Evolutionary conservation across 2,329 filamentous ascomycete genomes (phyloP), one percentile per base, ranked within the genome.

Genomic region (Hysterium pulicare): DNA sequence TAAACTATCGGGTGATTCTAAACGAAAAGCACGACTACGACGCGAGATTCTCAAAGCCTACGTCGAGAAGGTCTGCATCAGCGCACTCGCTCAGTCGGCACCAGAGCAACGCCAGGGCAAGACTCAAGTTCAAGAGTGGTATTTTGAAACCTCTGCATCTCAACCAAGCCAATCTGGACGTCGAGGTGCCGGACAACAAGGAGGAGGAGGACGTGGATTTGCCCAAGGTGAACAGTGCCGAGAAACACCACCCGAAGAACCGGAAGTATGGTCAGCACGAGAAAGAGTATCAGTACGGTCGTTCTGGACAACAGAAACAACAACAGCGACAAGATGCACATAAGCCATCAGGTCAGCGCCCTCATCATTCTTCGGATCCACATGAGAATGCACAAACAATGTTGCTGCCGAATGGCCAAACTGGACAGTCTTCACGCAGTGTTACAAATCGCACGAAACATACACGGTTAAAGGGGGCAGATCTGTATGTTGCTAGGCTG

Each of bases 401-500:
- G 23, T 49, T 67, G n/a, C 38, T 63, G 10, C 58, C 59, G 9
- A 55, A 57, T 33, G 57, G 59, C 28, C 60, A 45, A 16, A 55
- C 47, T n/a, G 48, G 41, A 38, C 51, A 54, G 26, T 47, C 30
- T 13, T 51, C 44, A 17, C 43, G 42, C 39, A 54, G 42, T 39
- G 40, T 68, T 11, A 52, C 50, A 17, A 69, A 71, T 4, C 68
- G 72, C 8, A 74, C 64, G 51, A 75, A 73, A 53, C 59, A 73
- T 47, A 64, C 68, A 5, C 68, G 70, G 28, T 66, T 78, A 1
- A 62, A 71, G 22, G 73, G 74, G 7, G 73, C 74, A 3, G 75
- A 78, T 51, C 51, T 78, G 1, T 78, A 78, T 45, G 74, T 78
- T 13, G 68, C 69, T 22, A 63, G 73, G 28, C 61, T 76, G 1